Percentiles rank a stretch among this genome's conserved stretches.
phyloP scores from a whole-genome alignment of 768 basidiomycete species.

The Psilocybe subaeruginosa region DNA sequence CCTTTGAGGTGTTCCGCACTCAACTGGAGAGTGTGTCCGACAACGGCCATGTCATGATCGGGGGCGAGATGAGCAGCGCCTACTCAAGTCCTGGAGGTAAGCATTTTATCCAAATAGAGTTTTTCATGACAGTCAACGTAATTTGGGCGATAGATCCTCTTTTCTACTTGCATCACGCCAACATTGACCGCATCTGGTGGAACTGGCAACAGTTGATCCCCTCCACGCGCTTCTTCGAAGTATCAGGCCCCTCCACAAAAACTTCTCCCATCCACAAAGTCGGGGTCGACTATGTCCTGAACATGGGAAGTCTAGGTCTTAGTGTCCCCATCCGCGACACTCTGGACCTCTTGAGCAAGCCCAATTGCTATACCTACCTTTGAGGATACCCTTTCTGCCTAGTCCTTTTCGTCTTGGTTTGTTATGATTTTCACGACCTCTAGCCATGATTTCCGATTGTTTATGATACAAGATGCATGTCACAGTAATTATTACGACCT shows the following conservation, averaged over 20 bases:
- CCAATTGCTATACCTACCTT: slow-evolving; percentile 33
- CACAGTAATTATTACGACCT: not conserved
- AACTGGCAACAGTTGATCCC: slow-evolving; percentile 34
- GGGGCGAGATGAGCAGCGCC: slow-evolving; percentile 33
- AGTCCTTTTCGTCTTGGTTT: not conserved
- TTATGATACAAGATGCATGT: not conserved
- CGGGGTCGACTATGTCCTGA: slow-evolving; percentile 33
- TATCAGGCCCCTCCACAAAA: slow-evolving; percentile 33
- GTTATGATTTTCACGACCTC: not conserved
- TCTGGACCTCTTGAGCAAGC: slow-evolving; percentile 30
- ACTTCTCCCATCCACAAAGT: slow-evolving; percentile 32
- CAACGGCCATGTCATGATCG: slow-evolving; percentile 36
- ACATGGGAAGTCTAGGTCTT: slow-evolving; percentile 28
- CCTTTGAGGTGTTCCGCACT: slow-evolving; percentile 35
- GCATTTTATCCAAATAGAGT: slow-evolving; percentile 5
- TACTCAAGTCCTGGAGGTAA: slow-evolving; percentile 43
- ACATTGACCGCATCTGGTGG: slow-evolving; percentile 46
- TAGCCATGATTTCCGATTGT: not conserved
- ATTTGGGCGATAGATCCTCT: slow-evolving; percentile 34
- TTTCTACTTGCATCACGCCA: slow-evolving; percentile 43
- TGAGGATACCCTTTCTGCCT: slow-evolving; percentile 7
- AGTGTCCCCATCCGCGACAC: slow-evolving; percentile 31
- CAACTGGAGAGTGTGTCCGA: slow-evolving; percentile 38
- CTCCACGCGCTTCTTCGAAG: slow-evolving; percentile 29
- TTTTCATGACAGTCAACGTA: no score